A percentile compares a stretch with the other conserved stretches of the same genome.
Evolutionary conservation across 352 stramenopile species (phyloP).

Genomic region (Pythium scleroteichum): DNA sequence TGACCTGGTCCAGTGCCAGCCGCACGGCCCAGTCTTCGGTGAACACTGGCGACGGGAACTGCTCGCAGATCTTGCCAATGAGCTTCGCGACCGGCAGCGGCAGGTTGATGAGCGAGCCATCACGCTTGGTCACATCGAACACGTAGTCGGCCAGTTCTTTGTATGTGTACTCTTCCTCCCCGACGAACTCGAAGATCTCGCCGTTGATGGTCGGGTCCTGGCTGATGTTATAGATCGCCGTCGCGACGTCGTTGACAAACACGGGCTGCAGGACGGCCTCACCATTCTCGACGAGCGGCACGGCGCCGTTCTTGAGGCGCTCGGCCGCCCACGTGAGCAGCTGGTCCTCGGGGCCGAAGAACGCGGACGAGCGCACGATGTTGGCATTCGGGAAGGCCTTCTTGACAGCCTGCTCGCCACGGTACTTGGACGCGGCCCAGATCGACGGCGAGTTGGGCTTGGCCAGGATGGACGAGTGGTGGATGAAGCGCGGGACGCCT

Average conservation of each 20-base stretch:
- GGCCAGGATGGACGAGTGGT: constrained; percentile 82
- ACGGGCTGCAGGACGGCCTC: constrained; percentile 92
- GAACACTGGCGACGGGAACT: constrained; percentile 86
- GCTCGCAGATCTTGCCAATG: constrained; percentile 78
- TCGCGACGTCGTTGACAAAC: constrained; percentile 84
- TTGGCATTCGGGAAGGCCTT: constrained; percentile 95
- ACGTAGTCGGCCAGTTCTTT: constrained; percentile 97
- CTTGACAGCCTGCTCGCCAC: constrained; percentile 80
- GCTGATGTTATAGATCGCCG: constrained; percentile 77
- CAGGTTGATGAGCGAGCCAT: constrained; percentile 80
- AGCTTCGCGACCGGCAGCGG: constrained; percentile 72
- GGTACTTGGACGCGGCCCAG: constrained; percentile 87
- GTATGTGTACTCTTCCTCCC: constrained; percentile 96
- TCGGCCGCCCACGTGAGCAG: constrained; percentile 93
- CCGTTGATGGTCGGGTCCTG: constrained; percentile 88
- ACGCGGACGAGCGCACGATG: constrained; percentile 93
- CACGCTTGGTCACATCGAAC: constrained; percentile 88
- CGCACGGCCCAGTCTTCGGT: constrained; percentile 76
- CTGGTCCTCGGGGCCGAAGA: constrained; percentile 96
- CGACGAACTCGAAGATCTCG: constrained; percentile 95
- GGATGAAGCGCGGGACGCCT: constrained; percentile 75
- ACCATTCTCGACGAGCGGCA: constrained; percentile 95
- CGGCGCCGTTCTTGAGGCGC: constrained; percentile 62
- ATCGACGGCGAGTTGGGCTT: constrained; percentile 81
- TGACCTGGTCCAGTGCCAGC: constrained; percentile 80